Base-by-base conservation (phyloP, 1,139 yeast species). In the Debaryomyces sp. region DNA sequence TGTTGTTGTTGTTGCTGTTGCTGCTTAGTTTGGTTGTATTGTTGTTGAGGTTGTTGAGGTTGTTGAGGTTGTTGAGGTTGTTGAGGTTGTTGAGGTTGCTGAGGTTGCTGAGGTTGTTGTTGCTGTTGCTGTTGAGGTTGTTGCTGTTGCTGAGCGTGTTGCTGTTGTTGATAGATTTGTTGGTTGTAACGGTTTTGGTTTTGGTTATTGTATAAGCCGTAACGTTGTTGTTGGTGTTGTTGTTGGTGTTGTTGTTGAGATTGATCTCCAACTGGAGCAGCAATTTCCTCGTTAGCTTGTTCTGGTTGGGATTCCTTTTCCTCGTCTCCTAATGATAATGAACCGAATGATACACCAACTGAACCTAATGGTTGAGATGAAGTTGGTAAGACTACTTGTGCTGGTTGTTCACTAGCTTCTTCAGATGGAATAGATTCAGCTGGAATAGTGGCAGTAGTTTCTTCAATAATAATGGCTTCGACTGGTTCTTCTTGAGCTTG, bases 291-390 rank as follows among this genome's bases (percentile, higher is more conserved):
- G 44, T 51, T 51, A 7, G 37, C 8, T 22, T 37, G 33, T 18
- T 54, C 56, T 42, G 60, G 45, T 35, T 54, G 53, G 26, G 50
- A 50, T 44, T 64, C 63, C 37, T 52, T 54, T 42, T 73, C 78
- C 42, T 75, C 75, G 42, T 80, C 84, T 41, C 72, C 77, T 56
- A 80, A 70, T 36, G 82, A 71, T 65, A 84, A 74, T 15, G 87
- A 81, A 46, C 91, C 90, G 60, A 86, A 86, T 46, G 87, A 85
- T 48, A 85, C 87, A 56, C 88, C 89, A 45, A 83, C 84, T 50
- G 81, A 75, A 59, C 79, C 79, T 41, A 75, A 71, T 53, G 76
- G 71, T 60, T 78, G 81, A 43, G 76, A 64, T 44, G 77, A 67
- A 37, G 77, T 67, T 55, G 94, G 94, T 62, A 87, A 80, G 46